A percentile compares a stretch with the other conserved stretches of the same genome.
Conservation (phyloP, 2,329 filamentous ascomycete species). For the Sordariomycetes sp. region DNA sequence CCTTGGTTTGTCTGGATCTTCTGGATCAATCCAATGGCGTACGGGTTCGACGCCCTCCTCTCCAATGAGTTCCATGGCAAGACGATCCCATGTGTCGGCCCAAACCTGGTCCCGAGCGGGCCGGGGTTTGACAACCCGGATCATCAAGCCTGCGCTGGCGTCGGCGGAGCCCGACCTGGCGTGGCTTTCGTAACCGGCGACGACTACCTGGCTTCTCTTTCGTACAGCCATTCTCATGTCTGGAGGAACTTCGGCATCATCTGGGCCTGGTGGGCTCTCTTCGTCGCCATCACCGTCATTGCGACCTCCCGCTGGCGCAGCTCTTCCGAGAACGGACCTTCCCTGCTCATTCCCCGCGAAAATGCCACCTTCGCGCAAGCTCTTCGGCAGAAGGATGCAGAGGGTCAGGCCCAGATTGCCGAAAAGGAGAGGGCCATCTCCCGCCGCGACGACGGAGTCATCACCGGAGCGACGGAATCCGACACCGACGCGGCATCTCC, state of each 20-base stretch:
- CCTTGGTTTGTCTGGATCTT: slow-evolving; percentile 54
- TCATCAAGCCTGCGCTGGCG: slow-evolving; percentile 44
- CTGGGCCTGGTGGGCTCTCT: slow-evolving; percentile 53
- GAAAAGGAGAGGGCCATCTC: slow-evolving; percentile 5
- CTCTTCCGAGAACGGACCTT: slow-evolving; percentile 34
- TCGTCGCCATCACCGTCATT: slow-evolving; percentile 45
- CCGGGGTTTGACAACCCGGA: slow-evolving; percentile 29
- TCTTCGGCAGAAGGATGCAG: slow-evolving; percentile 17
- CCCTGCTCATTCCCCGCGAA: slow-evolving; percentile 53
- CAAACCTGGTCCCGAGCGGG: slow-evolving; percentile 39
- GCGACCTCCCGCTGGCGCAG: slow-evolving; percentile 47
- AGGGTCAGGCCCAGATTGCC: slow-evolving; percentile 35
- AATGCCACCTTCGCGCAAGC: slow-evolving; percentile 26
- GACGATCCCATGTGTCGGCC: slow-evolving; percentile 34
- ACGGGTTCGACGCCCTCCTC: slow-evolving; percentile 58
- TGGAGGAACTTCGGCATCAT: slow-evolving; percentile 54
- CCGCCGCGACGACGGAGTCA: background rate
- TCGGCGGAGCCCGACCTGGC: slow-evolving; percentile 42
- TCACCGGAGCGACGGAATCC: background rate
- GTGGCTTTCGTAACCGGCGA: slow-evolving; percentile 41
- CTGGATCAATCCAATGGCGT: slow-evolving; percentile 58
- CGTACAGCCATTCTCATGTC: slow-evolving; percentile 38
- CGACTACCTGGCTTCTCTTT: slow-evolving; percentile 44
- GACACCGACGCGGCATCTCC: slow-evolving; percentile 34
- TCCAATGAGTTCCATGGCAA: slow-evolving; percentile 56